These are phyloP conservation scores for Aspergillus nomiae DNA, from an alignment of 2,329 filamentous ascomycete species.

Conservation along the genomic window DNA sequence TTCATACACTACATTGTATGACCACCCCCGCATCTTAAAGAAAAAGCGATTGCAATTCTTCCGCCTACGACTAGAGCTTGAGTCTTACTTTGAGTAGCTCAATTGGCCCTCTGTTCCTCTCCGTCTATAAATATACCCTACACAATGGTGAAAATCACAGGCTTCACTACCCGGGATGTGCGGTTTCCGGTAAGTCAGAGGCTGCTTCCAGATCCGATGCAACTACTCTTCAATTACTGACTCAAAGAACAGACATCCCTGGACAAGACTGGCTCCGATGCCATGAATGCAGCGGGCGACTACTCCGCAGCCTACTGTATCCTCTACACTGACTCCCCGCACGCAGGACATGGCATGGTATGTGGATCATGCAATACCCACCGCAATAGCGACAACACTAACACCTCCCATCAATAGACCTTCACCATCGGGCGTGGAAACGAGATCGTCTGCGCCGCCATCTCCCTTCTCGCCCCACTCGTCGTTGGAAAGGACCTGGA, in stretches of 20 bases:
- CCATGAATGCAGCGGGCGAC: constrained; percentile 92
- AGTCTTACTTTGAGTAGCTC: not conserved
- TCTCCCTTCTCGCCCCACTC: constrained; percentile 74
- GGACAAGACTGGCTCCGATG: constrained; percentile 94
- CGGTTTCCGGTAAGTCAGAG: constrained; percentile 62
- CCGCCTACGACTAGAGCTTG: not conserved
- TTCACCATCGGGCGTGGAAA: constrained; percentile 70
- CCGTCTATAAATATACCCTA: constrained; percentile 4
- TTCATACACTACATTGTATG: not conserved
- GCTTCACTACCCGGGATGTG: constrained; percentile 72
- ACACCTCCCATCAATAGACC: constrained; percentile 30
- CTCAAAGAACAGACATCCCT: constrained; percentile 67
- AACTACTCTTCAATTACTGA: not conserved
- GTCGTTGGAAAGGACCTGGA: constrained; percentile 74
- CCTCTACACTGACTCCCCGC: constrained; percentile 71
- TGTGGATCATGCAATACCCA: constrained; percentile 1
- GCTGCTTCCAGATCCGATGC: not conserved
- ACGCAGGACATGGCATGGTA: constrained; percentile 47
- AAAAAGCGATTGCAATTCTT: constrained; percentile 12
- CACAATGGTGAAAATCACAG: constrained; percentile 66
- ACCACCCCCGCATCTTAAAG: not conserved
- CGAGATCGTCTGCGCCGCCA: constrained; percentile 86
- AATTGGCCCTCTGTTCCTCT: not conserved
- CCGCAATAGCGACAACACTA: constrained; percentile 5
- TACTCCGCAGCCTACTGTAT: constrained; percentile 96